Base-by-base conservation (phyloP, 1,284 basidiomycete genomes). In the Porogramme epimiltina region DNA sequence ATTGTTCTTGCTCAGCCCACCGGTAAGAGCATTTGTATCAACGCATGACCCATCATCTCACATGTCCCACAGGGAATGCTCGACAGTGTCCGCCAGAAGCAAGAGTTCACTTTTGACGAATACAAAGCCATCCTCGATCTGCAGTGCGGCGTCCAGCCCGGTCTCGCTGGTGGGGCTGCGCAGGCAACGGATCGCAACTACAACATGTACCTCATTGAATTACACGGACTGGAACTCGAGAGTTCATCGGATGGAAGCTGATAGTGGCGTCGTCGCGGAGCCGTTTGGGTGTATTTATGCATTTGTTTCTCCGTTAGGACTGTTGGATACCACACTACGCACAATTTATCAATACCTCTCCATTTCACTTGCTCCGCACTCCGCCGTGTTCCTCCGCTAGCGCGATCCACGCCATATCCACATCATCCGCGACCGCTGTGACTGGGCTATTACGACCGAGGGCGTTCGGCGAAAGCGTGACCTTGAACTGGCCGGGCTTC, bases 61-160 rank as follows among this genome's bases (percentile, higher is more conserved):
- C 24, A 38, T 31, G 38, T 36, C 4, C 43, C 22, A 41, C 49
- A 94, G 91, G 80, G 80, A 44, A 85, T 95, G 79, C 73, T 96
- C 48, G 84, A 89, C 24, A 71, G 74, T 20, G 82, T 93, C 42
- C 82, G 84, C 22, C 62, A 74, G 47, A 76, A 81, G 62, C 87
- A 85, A 49, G 67, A 68, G 31, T 96, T 91, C 71, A 82, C 78
- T 2, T 95, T 96, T 61, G 93, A 95, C 58, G 91, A 96, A 65
- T 96, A 95, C 71, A 91, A 93, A 66, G 82, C 84, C 4, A 93
- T 97, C 79, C 78, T 97, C 44, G 88, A 86, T 59, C 77, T 96
- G 37, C 91, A 93, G 62, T 95, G 93, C 65, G 91, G 89, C 26
- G 81, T 91, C 26, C 84, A 91, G 62, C 82, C 80, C 52, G 74